Conservation (phyloP, 345 rosid species). For the Streptanthus diversifolius region DNA sequence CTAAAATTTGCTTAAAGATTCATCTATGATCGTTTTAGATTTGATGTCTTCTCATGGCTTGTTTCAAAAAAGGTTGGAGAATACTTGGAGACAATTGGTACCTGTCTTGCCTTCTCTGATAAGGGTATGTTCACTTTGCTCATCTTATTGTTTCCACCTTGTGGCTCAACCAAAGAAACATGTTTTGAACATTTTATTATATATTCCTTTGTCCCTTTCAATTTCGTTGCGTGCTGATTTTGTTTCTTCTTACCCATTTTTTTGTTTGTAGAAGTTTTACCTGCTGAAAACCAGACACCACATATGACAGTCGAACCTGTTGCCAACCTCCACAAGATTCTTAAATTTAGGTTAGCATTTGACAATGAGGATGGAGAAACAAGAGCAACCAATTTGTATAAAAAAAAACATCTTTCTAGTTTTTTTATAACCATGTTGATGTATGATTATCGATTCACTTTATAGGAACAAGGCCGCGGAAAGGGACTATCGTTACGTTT, state of each 20-base stretch:
- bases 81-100: conserved; percentile 60
- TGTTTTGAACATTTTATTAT: not conserved
- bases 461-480: not conserved
- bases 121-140: not conserved
- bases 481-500: not conserved
- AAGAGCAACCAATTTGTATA: not conserved
- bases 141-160: not conserved
- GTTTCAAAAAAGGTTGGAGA: conserved; percentile 44
- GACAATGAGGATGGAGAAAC: conserved; percentile 39
- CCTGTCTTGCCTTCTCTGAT: conserved; percentile 41
- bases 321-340: conserved; percentile 44
- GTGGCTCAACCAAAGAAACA: not conserved
- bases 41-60: not conserved
- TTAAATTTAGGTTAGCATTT: conserved; percentile 41
- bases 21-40: not conserved
- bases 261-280: not conserved
- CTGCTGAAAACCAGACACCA: conserved; percentile 39
- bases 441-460: no score
- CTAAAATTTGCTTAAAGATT: not conserved
- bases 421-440: not conserved
- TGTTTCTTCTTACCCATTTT: not conserved
- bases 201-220: not conserved
- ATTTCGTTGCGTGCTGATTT: not conserved
- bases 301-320: not conserved
- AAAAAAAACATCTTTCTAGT: not conserved